Evolutionary conservation across 2,329 filamentous ascomycete genomes (phyloP), one percentile per base, ranked within the genome.

Genomic region (Pseudogymnoascus destructans): DNA sequence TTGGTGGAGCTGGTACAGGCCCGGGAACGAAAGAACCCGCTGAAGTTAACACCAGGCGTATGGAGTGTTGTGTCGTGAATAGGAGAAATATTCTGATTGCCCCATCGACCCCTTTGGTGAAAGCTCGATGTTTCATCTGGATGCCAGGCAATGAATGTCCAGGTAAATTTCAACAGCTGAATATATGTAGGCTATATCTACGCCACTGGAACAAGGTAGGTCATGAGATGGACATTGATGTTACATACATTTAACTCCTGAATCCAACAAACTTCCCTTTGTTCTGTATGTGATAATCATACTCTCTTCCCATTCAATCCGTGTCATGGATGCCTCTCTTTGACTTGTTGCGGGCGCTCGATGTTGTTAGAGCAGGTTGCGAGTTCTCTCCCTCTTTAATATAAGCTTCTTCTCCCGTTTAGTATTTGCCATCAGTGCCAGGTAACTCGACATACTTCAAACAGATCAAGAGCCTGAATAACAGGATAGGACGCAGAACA

Each of bases 1-100:
- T 60, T 70, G 30, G 55, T 60, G 19, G 65, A 68, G 21, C 60
- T 67, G 19, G 36, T 70, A 21, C 66, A 66, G 42, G 64, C 67
- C 21, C 58, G 58, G 2, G 67, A 70, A 40, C 58, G 60, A 35
- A 66, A 68, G 27, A 61, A 63, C 27, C 65, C 67, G 10, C 25
- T 66, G 25, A 64, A 63, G 11, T 58, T 68, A 19, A 38, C 40
- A 36, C 56, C 65, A 5, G 67, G 64, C 10, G 67, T 68, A 15
- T 65, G 61, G 58, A 56, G 55, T 23, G 60, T 57, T 46, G 49
- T 30, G 38, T 52, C 46, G 32, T 52, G 46, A 52, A 52, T 52
- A 52, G 46, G 46, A 52, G 46, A 52, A 30, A 32, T 19, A 13
- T 52, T 52, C 25, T 19, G 25, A 52, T 52, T 52, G 21, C 46